phyloP scores from a whole-genome alignment of 805 yeast species.

The Starmera caribaea region DNA sequence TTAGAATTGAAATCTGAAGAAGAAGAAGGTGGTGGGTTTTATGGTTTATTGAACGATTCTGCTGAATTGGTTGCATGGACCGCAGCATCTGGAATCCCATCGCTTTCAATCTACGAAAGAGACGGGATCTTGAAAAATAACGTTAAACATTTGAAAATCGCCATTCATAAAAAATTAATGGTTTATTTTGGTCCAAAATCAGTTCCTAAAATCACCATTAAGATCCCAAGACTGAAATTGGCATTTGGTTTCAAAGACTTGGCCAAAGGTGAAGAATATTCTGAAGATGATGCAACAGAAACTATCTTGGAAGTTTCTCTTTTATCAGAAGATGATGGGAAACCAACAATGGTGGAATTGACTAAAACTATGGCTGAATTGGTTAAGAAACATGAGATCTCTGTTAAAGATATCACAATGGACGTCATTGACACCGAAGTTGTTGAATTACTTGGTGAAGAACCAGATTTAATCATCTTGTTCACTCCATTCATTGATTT shows the following conservation, averaged over 20 bases:
- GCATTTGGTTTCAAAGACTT: constrained; percentile 28
- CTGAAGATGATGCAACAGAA: constrained; percentile 21
- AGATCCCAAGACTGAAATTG: constrained; percentile 58
- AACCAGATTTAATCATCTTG: constrained; percentile 79
- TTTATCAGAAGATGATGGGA: constrained; percentile 73
- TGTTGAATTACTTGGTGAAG: constrained; percentile 71
- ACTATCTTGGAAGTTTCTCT: constrained; percentile 56
- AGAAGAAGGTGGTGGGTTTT: constrained; percentile 84
- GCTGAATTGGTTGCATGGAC: constrained; percentile 83
- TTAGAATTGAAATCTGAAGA: constrained; percentile 63
- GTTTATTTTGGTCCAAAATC: constrained; percentile 66
- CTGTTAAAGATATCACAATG: constrained; percentile 59
- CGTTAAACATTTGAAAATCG: constrained; percentile 45
- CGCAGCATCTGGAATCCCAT: constrained; percentile 74
- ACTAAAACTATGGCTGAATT: constrained; percentile 80
- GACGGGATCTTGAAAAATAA: constrained; percentile 56
- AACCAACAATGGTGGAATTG: constrained; percentile 80
- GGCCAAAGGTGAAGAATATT: constrained; percentile 21
- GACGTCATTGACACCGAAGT: constrained; percentile 68
- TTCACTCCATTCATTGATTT: constrained; percentile 84
- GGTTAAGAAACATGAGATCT: constrained; percentile 49
- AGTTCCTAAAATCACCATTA: constrained; percentile 52
- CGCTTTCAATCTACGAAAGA: constrained; percentile 68
- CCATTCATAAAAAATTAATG: constrained; percentile 48
- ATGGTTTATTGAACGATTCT: constrained; percentile 67